Percentiles rank a stretch among this genome's conserved stretches.
Conservation (phyloP, 768 basidiomycete species). For the Podaxis rugospora region DNA sequence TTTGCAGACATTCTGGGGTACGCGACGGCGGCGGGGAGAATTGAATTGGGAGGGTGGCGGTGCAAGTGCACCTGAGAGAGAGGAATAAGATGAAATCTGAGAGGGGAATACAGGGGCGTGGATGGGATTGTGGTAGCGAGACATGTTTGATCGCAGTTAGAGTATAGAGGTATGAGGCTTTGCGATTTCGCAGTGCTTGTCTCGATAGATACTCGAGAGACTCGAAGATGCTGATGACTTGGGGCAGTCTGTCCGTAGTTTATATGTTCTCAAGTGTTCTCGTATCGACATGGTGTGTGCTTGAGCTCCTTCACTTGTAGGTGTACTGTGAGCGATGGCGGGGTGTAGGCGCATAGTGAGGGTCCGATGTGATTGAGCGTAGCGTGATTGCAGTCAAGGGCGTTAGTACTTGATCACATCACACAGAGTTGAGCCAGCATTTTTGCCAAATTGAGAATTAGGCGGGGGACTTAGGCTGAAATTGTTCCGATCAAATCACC, state of each 20-base stretch:
- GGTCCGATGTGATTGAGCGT: not conserved
- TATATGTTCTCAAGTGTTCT: not conserved
- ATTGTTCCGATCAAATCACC: not conserved
- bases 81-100: slow-evolving; percentile 8
- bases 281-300: not conserved
- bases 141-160: slow-evolving; percentile 6
- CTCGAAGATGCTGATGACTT: not conserved
- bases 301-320: not conserved
- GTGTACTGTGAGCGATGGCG: not conserved
- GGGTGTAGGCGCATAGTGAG: not conserved
- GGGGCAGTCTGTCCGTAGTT: not conserved
- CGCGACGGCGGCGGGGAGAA: not conserved
- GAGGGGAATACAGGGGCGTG: slow-evolving; percentile 10
- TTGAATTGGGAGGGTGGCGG: slow-evolving; percentile 3
- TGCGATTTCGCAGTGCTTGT: not conserved
- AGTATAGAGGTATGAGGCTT: slow-evolving; percentile 6
- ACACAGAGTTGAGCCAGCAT: not conserved
- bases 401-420: not conserved
- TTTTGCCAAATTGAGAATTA: not conserved
- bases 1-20: slow-evolving; percentile 5
- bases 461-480: not conserved
- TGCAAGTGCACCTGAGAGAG: slow-evolving; percentile 8
- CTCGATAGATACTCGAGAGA: not conserved
- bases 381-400: slow-evolving; percentile 11
- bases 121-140: slow-evolving; percentile 10